phyloP scores from a whole-genome alignment of 805 yeast genomes.

The Starmerella stigmatis region DNA sequence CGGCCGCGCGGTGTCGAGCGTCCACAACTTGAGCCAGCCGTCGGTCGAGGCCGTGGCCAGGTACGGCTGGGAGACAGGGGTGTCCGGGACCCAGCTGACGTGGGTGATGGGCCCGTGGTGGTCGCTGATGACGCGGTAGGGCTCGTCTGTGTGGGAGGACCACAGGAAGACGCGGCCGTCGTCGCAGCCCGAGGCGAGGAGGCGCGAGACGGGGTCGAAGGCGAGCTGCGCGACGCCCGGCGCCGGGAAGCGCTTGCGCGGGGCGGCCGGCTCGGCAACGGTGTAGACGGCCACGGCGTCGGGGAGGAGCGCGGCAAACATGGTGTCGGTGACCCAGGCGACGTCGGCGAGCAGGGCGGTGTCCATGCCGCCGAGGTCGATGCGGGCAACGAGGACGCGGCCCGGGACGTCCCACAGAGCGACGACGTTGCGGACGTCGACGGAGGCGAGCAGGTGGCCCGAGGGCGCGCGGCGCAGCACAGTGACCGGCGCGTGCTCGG shows the following conservation, averaged over 20 bases:
- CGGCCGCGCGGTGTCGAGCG: constrained; percentile 5
- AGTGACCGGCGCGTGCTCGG: constrained; percentile 5
- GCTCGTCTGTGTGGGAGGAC: constrained; percentile 46
- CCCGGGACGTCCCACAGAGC: constrained; percentile 11
- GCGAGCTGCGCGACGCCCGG: constrained; percentile 40
- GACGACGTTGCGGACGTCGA: constrained; percentile 6
- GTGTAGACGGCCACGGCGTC: constrained; percentile 2
- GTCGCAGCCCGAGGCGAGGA: constrained; percentile 67
- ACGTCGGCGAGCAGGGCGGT: constrained; percentile 2
- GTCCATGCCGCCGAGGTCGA: neutral
- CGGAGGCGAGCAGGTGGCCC: constrained; percentile 5
- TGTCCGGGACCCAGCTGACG: constrained; percentile 13
- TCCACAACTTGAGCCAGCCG: constrained; percentile 12
- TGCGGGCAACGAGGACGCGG: neutral
- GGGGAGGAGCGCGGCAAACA: constrained; percentile 9
- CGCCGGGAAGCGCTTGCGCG: neutral
- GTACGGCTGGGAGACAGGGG: constrained; percentile 6
- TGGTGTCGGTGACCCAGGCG: constrained; percentile 10
- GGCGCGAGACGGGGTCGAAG: constrained; percentile 43
- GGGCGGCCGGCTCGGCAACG: neutral
- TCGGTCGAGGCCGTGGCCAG: constrained; percentile 17
- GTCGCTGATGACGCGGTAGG: constrained; percentile 21
- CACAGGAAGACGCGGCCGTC: constrained; percentile 66
- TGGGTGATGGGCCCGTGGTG: constrained; percentile 25
- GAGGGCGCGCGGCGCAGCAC: neutral